A percentile compares a stretch with the other conserved stretches of the same genome.
phyloP scores from a whole-genome alignment of 2,329 filamentous ascomycete genomes.

The Raffaelea ambrosiae region DNA sequence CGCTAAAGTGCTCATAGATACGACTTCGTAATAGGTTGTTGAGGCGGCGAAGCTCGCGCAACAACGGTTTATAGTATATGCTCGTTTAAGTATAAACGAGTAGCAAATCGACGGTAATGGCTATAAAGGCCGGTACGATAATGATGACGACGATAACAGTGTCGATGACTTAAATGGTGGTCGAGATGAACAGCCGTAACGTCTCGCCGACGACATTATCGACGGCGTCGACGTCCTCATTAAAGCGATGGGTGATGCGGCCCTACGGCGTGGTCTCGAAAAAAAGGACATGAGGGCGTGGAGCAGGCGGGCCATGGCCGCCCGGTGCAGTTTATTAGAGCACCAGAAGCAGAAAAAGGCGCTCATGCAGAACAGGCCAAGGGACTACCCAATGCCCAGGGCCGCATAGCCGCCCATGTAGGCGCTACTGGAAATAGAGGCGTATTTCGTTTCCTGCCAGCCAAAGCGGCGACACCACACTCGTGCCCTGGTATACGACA shows the following conservation, averaged over 20 bases:
- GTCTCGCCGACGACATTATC: slow-evolving; percentile 93
- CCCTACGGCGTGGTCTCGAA: slow-evolving; percentile 94
- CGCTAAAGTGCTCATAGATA: slow-evolving; percentile 93
- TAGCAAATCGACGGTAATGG: slow-evolving; percentile 78
- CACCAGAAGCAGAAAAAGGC: slow-evolving; percentile 28
- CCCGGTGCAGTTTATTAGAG: slow-evolving; percentile 33
- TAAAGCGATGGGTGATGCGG: slow-evolving; percentile 96
- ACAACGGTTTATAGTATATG: slow-evolving; percentile 80
- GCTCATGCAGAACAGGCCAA: slow-evolving; percentile 54
- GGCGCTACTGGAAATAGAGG: slow-evolving; percentile 18
- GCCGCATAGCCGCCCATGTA: slow-evolving; percentile 53
- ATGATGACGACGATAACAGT: slow-evolving; percentile 78
- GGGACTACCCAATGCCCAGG: slow-evolving; percentile 43
- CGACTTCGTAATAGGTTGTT: slow-evolving; percentile 92
- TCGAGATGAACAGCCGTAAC: slow-evolving; percentile 64
- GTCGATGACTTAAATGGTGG: slow-evolving; percentile 60
- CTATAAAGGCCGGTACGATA: slow-evolving; percentile 83
- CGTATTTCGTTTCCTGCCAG: slow-evolving; percentile 53
- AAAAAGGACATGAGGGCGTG: slow-evolving; percentile 79
- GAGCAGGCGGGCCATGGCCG: slow-evolving; percentile 24
- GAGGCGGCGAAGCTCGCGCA: slow-evolving; percentile 84
- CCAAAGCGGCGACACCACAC: slow-evolving; percentile 58
- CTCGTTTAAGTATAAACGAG: slow-evolving; percentile 75
- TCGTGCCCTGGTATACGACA: slow-evolving; percentile 49
- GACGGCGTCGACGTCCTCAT: slow-evolving; percentile 88